phyloP scores from a whole-genome alignment of 192 early-diverging fungal species.

The Hyaloraphidium curvatum region DNA sequence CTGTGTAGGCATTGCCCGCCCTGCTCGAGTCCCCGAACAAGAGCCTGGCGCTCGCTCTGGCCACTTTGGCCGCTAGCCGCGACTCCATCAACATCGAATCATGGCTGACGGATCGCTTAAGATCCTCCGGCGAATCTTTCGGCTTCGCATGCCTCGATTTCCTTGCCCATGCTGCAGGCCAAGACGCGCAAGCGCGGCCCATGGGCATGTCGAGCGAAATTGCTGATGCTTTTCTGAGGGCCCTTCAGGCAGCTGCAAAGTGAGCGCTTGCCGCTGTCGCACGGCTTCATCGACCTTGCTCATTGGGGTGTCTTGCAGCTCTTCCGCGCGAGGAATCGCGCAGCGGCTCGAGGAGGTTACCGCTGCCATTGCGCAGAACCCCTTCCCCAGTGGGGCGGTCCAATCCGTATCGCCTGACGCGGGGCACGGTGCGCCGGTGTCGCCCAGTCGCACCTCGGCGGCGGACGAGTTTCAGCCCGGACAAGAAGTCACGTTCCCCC shows the following conservation, averaged over 20 bases:
- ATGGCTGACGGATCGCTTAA: conserved; percentile 57
- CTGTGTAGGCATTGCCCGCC: conserved; percentile 35
- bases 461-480: conserved; percentile 7
- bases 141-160: conserved; percentile 53
- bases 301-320: neutral
- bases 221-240: conserved; percentile 40
- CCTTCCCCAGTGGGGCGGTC: conserved; percentile 22
- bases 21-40: conserved; percentile 47
- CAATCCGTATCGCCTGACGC: conserved; percentile 22
- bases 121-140: conserved; percentile 41
- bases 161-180: conserved; percentile 30
- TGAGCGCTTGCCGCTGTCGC: conserved; percentile 2
- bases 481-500: conserved; percentile 27
- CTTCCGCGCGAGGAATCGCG: conserved; percentile 27
- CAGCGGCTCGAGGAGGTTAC: conserved; percentile 37
- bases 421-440: conserved; percentile 15
- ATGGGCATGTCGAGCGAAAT: conserved; percentile 36
- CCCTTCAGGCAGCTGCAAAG: conserved; percentile 21
- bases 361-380: conserved; percentile 24
- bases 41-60: conserved; percentile 57
- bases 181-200: conserved; percentile 7
- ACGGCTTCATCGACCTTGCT: neutral
- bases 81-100: conserved; percentile 68
- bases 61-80: conserved; percentile 51
- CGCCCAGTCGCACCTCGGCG: conserved; percentile 6